phyloP scores from a whole-genome alignment of 164 flowering plant genomes.

The Tetrastigma voinierianum region DNA sequence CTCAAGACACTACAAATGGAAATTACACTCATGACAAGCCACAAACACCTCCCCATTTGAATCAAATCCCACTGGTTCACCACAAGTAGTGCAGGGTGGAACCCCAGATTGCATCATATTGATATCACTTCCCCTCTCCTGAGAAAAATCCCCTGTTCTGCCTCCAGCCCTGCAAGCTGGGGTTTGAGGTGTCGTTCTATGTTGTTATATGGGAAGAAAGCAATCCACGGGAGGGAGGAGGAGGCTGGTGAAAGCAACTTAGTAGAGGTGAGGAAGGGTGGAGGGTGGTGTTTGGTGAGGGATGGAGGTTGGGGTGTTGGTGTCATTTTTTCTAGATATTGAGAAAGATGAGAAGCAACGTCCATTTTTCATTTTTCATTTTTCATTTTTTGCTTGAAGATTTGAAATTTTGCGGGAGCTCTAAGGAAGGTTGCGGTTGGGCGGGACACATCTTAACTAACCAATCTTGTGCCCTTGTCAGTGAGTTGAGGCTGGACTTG shows the following conservation, averaged over 20 bases:
- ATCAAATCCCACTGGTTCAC: conserved; percentile 58
- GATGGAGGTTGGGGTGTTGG: conserved; percentile 57
- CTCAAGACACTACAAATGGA: conserved; percentile 72
- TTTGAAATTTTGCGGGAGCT: conserved; percentile 52
- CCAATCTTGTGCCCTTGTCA: neutral
- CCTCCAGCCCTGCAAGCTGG: conserved; percentile 2
- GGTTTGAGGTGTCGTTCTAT: neutral
- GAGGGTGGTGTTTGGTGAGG: conserved; percentile 31
- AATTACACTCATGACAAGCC: conserved; percentile 84
- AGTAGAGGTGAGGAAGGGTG: conserved; percentile 25
- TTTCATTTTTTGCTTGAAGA: neutral
- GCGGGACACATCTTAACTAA: conserved; percentile 42
- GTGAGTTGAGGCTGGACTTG: too few relatives aligned
- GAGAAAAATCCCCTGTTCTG: neutral
- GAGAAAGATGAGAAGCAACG: conserved; percentile 58
- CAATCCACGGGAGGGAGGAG: conserved; percentile 15
- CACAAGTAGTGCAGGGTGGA: conserved; percentile 76
- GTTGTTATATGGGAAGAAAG: conserved; percentile 6
- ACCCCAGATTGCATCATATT: conserved; percentile 76
- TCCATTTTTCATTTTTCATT: too few relatives aligned
- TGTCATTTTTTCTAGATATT: conserved; percentile 30
- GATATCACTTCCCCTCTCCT: neutral
- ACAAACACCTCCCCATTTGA: conserved; percentile 70
- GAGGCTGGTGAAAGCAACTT: conserved; percentile 21
- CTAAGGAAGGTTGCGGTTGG: conserved; percentile 60